Base-by-base conservation (phyloP, 163 green algal genomes). In the Coccomyxa subellipsoidea region DNA sequence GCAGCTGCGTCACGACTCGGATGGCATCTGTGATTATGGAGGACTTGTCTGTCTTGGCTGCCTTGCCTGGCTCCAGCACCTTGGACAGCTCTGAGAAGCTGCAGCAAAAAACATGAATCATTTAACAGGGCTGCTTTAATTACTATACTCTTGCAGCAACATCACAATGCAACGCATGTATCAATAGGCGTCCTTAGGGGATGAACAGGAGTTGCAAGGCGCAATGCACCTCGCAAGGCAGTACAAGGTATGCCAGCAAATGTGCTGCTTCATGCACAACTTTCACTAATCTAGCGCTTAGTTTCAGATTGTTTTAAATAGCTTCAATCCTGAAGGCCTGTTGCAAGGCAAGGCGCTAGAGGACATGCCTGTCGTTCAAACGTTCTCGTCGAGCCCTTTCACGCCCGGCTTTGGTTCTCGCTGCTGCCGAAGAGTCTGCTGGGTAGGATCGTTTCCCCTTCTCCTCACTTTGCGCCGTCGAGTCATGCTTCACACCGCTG, bases 1-100 rank as follows among this genome's bases (percentile, higher is more conserved):
- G 79, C 70, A 93, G 84, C 35, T 90, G 82, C 9, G 78, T 88
- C n/a, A 93, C 76, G 27, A 87, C 76, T 2, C 87, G 80, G 54
- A 93, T 91, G 10, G 90, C 90, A 38, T 93, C 89, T 29, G 85
- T 84, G 36, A 93, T 80, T 7, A 92, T 90, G 32, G 79, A 88
- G 25, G 89, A 75, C 53, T 90, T 87, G 88, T 93, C 90, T 8
- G 79, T 90, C 66, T 89, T 88, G 10, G 85, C 75, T 27, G 84
- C 80, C 59, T 89, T 92, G 54, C 85, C 84, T 23, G 85, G 83
- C 54, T 91, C 90, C 54, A 89, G 88, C 38, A 88, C 81, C 31
- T 84, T 81, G 0, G 85, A 85, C 34, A 93, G 84, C 87, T 93
- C 90, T 34, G 87, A 77, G 76, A 93, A 93, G 47, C 87, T 91